phyloP scores from a whole-genome alignment of 2,329 filamentous ascomycete species.

The Ramularia collo-cygni region DNA sequence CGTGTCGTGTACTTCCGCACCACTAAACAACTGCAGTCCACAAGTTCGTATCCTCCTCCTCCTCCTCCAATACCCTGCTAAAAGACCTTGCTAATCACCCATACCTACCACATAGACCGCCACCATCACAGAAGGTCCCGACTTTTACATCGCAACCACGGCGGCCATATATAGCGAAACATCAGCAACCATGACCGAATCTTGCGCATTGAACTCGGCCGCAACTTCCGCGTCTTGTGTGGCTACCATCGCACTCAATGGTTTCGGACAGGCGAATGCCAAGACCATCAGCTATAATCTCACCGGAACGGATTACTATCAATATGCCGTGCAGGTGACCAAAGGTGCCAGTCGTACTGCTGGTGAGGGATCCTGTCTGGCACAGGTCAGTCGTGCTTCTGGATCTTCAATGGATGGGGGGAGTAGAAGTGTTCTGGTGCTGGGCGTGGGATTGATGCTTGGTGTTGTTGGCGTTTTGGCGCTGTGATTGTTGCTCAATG shows the following conservation, averaged over 20 bases:
- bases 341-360: slow-evolving; percentile 14
- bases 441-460: no score
- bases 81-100: background rate
- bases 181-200: slow-evolving; percentile 19
- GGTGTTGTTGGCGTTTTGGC: no score
- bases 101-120: slow-evolving; percentile 10
- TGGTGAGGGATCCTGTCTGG: slow-evolving; percentile 13
- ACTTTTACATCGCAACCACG: slow-evolving; percentile 19
- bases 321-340: slow-evolving; percentile 17
- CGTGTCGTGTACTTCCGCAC: slow-evolving; percentile 18
- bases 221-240: slow-evolving; percentile 14
- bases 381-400: slow-evolving; percentile 6
- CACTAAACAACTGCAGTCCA: slow-evolving; percentile 11
- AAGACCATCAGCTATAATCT: slow-evolving; percentile 19
- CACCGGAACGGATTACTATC: slow-evolving; percentile 16
- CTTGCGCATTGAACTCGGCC: slow-evolving; percentile 14
- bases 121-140: slow-evolving; percentile 19
- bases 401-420: no score
- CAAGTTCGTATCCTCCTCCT: slow-evolving; percentile 5
- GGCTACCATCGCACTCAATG: slow-evolving; percentile 13
- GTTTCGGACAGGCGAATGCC: slow-evolving; percentile 13
- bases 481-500: no score
- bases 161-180: slow-evolving; percentile 21
- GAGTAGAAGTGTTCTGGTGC: no score
- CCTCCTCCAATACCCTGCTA: no score